phyloP scores from a whole-genome alignment of 768 basidiomycete species.

The Boletus rubescentipes region DNA sequence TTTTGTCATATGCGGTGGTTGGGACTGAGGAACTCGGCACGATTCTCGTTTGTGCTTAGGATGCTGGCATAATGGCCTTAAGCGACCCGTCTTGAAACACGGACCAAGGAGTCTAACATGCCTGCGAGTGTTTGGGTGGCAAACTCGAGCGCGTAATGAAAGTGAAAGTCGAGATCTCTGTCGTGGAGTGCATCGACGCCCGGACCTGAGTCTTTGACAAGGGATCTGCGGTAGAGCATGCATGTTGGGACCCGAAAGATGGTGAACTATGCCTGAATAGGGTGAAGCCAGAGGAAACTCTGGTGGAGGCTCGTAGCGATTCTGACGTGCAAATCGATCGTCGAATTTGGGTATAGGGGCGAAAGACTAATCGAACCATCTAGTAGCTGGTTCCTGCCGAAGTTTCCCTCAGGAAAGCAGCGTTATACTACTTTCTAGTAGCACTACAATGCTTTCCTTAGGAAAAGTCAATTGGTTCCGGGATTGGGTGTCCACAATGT shows the following conservation, averaged over 20 bases:
- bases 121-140: slow-evolving; percentile 76
- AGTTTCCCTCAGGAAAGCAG: slow-evolving; percentile 81
- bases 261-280: slow-evolving; percentile 89
- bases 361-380: slow-evolving; percentile 96
- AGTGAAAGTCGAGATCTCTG: slow-evolving; percentile 66
- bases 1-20: neutral
- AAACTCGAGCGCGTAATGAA: slow-evolving; percentile 71
- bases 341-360: slow-evolving; percentile 95
- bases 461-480: no score
- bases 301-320: slow-evolving; percentile 94
- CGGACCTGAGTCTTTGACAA: slow-evolving; percentile 70
- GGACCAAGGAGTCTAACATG: slow-evolving; percentile 87
- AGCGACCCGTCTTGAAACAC: slow-evolving; percentile 83
- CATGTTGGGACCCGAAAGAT: slow-evolving; percentile 89
- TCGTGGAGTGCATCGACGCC: slow-evolving; percentile 72
- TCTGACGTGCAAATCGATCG: slow-evolving; percentile 97
- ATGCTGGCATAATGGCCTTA: slow-evolving; percentile 79
- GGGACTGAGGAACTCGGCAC: slow-evolving; percentile 15
- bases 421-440: no score
- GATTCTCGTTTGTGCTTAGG: slow-evolving; percentile 57
- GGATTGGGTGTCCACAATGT: no score
- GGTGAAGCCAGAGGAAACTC: slow-evolving; percentile 95
- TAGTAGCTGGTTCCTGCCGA: slow-evolving; percentile 92
- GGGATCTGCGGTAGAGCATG: slow-evolving; percentile 78
- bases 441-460: no score